Conservation (phyloP, 2,329 filamentous ascomycete genomes). For the Apiospora pterosperma region DNA sequence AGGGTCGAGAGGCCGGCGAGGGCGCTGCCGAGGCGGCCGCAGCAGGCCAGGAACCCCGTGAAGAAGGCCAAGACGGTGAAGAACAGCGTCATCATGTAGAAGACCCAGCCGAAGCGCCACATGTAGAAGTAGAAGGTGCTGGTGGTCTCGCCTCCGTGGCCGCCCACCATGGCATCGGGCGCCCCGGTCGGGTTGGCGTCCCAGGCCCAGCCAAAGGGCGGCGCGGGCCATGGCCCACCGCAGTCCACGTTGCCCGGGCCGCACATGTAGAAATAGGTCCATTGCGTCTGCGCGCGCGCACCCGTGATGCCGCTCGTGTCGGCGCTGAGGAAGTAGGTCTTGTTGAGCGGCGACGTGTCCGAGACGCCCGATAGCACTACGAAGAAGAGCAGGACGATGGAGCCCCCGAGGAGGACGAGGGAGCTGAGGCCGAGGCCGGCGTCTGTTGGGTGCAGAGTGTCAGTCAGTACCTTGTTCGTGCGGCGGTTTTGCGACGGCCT, state of each 20-base stretch:
- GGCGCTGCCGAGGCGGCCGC: slow-evolving; percentile 66
- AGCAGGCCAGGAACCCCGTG: slow-evolving; percentile 65
- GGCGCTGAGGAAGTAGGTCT: slow-evolving; percentile 83
- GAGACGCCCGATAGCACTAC: slow-evolving; percentile 54
- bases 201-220: slow-evolving; percentile 72
- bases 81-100: slow-evolving; percentile 81
- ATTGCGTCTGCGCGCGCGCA: slow-evolving; percentile 67
- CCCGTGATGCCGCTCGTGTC: slow-evolving; percentile 70
- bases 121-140: slow-evolving; percentile 70
- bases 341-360: slow-evolving; percentile 55
- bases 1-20: slow-evolving; percentile 57
- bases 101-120: slow-evolving; percentile 90
- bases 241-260: slow-evolving; percentile 63
- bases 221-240: slow-evolving; percentile 55
- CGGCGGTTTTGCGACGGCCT: neutral
- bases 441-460: neutral
- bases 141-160: slow-evolving; percentile 53
- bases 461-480: neutral
- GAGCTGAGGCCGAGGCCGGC: neutral
- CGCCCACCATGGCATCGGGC: slow-evolving; percentile 46
- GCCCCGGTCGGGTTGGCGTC: slow-evolving; percentile 36
- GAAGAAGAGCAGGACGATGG: slow-evolving; percentile 55
- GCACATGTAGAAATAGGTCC: slow-evolving; percentile 90
- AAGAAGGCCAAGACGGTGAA: slow-evolving; percentile 69
- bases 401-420: slow-evolving; percentile 43